Conservation (phyloP, 2,329 filamentous ascomycete species). For the Colletotrichum scovillei region DNA sequence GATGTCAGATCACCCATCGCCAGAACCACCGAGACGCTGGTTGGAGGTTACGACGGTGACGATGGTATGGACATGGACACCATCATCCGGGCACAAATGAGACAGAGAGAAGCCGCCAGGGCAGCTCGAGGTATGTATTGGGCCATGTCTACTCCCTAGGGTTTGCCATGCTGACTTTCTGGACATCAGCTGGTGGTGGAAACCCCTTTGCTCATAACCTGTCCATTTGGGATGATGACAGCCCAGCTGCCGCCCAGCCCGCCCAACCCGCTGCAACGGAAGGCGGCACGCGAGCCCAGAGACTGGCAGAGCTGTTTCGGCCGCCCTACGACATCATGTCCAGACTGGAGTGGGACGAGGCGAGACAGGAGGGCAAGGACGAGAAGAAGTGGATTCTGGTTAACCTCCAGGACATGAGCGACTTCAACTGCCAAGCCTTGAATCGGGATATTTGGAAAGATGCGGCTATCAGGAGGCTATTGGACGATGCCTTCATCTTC, state of each 20-base stretch:
- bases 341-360: constrained; percentile 80
- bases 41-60: constrained; percentile 70
- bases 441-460: constrained; percentile 99
- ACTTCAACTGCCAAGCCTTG: constrained; percentile 94
- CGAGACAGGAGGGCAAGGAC: constrained; percentile 86
- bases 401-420: constrained; percentile 91
- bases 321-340: constrained; percentile 93
- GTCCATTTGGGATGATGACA: constrained; percentile 51
- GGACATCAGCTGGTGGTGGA: constrained; percentile 24
- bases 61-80: constrained; percentile 66
- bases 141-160: not conserved
- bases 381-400: constrained; percentile 94
- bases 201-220: constrained; percentile 53
- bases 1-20: constrained; percentile 90
- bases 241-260: constrained; percentile 21
- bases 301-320: constrained; percentile 90
- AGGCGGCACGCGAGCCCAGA: constrained; percentile 75
- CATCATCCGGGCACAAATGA: constrained; percentile 72
- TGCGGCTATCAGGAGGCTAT: constrained; percentile 77
- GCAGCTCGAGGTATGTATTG: constrained; percentile 39
- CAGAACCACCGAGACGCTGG: constrained; percentile 89
- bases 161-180: not conserved
- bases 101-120: constrained; percentile 44
- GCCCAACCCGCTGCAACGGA: constrained; percentile 45
- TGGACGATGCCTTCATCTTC: constrained; percentile 95